A percentile compares a stretch with the other conserved stretches of the same genome.
Evolutionary conservation across 2,329 filamentous ascomycete species (phyloP).

Genomic region (Scytalidium lignicola): DNA sequence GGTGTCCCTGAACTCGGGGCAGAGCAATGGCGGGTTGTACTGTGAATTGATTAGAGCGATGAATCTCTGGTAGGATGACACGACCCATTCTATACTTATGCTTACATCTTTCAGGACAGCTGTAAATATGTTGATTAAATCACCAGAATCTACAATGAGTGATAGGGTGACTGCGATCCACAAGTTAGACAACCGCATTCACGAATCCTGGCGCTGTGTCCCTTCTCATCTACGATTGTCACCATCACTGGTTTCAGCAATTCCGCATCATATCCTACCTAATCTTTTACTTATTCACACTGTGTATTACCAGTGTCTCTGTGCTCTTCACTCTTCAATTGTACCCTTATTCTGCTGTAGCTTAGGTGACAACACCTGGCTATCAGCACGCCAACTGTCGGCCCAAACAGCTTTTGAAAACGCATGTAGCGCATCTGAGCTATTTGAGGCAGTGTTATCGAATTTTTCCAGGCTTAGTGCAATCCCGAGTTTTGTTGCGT

Average conservation of each 20-base stretch:
- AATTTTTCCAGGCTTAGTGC: not conserved
- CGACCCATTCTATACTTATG: not conserved
- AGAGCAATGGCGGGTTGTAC: not conserved
- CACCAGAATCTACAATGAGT: not conserved
- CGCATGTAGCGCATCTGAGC: conserved; percentile 10
- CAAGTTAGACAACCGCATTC: not conserved
- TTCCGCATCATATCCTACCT: not conserved
- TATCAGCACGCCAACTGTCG: conserved; percentile 15
- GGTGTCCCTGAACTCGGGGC: not conserved
- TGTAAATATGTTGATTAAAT: not conserved
- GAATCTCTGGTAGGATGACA: not conserved
- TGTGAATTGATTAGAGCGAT: not conserved
- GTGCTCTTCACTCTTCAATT: conserved; percentile 17
- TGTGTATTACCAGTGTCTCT: conserved; percentile 16
- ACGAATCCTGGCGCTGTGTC: not conserved
- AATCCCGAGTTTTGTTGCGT: conserved; percentile 13
- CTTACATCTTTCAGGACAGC: not conserved
- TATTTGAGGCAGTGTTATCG: not conserved
- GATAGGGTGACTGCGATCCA: not conserved
- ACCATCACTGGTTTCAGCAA: not conserved
- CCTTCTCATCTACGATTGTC: not conserved
- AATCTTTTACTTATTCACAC: not conserved
- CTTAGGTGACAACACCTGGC: conserved; percentile 4
- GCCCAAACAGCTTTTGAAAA: conserved; percentile 19
- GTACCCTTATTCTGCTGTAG: conserved; percentile 19